A percentile compares a stretch with the other conserved stretches of the same genome.
Evolutionary conservation across 768 basidiomycete genomes (phyloP).

Genomic region (Gymnopilus junonius): DNA sequence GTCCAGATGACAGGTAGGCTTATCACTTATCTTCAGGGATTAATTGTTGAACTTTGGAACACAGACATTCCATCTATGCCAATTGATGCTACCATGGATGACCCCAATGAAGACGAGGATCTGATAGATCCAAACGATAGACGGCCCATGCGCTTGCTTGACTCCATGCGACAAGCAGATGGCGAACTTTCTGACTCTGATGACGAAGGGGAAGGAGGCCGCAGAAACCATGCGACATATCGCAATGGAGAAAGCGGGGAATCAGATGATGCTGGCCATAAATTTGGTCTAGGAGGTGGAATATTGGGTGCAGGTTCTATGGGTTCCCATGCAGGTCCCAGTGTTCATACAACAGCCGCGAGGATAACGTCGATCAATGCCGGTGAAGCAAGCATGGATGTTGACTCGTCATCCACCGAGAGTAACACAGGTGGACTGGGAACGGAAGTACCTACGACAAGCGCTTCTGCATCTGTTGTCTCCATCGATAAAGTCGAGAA

Average conservation of each 20-base stretch:
- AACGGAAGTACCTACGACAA: slow-evolving; percentile 1
- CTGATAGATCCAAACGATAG: slow-evolving; percentile 77
- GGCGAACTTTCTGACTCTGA: slow-evolving; percentile 96
- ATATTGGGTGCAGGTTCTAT: slow-evolving; percentile 69
- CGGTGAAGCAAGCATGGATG: slow-evolving; percentile 42
- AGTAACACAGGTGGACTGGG: slow-evolving; percentile 23
- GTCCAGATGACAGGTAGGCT: slow-evolving; percentile 85
- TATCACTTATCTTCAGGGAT: background rate
- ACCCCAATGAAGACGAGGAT: slow-evolving; percentile 83
- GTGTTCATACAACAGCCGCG: slow-evolving; percentile 63
- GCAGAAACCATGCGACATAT: slow-evolving; percentile 69
- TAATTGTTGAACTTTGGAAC: background rate
- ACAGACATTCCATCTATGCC: slow-evolving; percentile 84
- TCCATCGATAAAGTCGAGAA: background rate
- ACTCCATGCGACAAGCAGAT: slow-evolving; percentile 81
- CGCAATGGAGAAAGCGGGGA: slow-evolving; percentile 57
- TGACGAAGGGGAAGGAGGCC: slow-evolving; percentile 92
- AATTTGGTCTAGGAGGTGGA: slow-evolving; percentile 71
- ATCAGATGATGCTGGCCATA: slow-evolving; percentile 45
- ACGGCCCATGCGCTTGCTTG: slow-evolving; percentile 75
- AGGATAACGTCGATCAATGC: slow-evolving; percentile 42
- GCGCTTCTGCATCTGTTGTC: background rate
- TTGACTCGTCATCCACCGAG: slow-evolving; percentile 44
- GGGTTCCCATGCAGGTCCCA: slow-evolving; percentile 74
- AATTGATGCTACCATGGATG: slow-evolving; percentile 84